Conservation (phyloP, 148 eudicot species). For the Hydrangea macrophylla region DNA sequence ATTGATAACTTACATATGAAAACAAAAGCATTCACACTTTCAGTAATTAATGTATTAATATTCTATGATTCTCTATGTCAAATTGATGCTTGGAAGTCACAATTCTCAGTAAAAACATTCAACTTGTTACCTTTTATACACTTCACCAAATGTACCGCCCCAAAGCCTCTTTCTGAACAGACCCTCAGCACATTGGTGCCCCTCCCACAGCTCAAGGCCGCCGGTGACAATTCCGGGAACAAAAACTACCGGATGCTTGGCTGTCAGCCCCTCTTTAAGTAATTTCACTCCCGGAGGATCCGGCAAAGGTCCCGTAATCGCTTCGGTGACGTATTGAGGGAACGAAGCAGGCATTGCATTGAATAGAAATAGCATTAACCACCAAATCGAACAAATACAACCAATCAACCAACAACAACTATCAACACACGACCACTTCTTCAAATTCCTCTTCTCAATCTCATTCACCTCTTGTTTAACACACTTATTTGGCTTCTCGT, state of each 20-base stretch:
- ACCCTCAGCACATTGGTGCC: slow-evolving; percentile 87
- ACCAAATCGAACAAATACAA: slow-evolving; percentile 65
- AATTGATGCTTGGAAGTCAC: neutral
- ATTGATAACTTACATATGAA: neutral
- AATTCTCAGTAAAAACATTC: neutral
- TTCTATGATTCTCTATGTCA: neutral
- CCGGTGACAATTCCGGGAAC: slow-evolving; percentile 96
- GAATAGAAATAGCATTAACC: slow-evolving; percentile 67
- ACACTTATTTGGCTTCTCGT: slow-evolving; percentile 9
- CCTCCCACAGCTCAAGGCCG: slow-evolving; percentile 95
- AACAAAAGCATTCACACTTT: neutral
- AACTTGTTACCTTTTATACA: slow-evolving; percentile 66
- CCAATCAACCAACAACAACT: slow-evolving; percentile 87
- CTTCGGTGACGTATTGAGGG: slow-evolving; percentile 90
- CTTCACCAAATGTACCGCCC: slow-evolving; percentile 98
- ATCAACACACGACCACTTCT: slow-evolving; percentile 59
- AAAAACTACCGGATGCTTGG: slow-evolving; percentile 84
- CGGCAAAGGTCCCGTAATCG: slow-evolving; percentile 72
- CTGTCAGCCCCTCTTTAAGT: slow-evolving; percentile 63
- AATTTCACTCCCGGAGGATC: slow-evolving; percentile 90
- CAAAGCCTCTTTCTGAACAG: slow-evolving; percentile 94
- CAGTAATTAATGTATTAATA: neutral
- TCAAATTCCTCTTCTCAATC: slow-evolving; percentile 7
- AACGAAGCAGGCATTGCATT: slow-evolving; percentile 84
- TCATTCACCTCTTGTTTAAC: neutral